These are phyloP conservation scores for Thyridium curvatum DNA, from an alignment of 2,329 filamentous ascomycete genomes.

Conservation along the genomic window DNA sequence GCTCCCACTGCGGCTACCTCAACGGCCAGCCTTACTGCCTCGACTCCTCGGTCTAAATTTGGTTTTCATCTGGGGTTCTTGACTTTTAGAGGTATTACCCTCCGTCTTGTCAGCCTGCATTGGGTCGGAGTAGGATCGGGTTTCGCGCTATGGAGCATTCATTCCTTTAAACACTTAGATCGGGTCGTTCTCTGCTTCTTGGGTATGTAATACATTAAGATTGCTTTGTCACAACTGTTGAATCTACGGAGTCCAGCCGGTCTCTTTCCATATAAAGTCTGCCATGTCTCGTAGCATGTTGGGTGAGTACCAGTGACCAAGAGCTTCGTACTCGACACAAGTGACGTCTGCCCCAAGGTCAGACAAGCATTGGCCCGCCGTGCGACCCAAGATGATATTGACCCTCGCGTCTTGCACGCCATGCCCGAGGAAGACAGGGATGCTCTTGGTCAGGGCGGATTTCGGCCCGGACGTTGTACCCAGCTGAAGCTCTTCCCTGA, in stretches of 20 bases:
- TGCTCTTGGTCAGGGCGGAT: slow-evolving; percentile 10
- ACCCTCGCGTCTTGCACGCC: slow-evolving; percentile 35
- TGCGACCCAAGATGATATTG: slow-evolving; percentile 23
- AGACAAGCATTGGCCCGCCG: slow-evolving; percentile 23
- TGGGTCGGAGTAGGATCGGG: too few relatives aligned
- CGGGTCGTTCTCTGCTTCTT: too few relatives aligned
- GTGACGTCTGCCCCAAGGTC: slow-evolving; percentile 24
- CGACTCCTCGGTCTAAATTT: too few relatives aligned
- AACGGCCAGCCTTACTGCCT: slow-evolving; percentile 8
- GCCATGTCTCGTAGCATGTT: slow-evolving; percentile 32
- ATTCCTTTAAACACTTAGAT: too few relatives aligned
- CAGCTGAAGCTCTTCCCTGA: slow-evolving; percentile 14
- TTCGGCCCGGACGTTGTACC: neutral
- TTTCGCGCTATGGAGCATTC: too few relatives aligned
- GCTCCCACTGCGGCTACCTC: slow-evolving; percentile 6
- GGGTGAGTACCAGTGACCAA: slow-evolving; percentile 39
- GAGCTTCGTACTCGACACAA: slow-evolving; percentile 29
- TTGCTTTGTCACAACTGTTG: too few relatives aligned
- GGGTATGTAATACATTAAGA: too few relatives aligned
- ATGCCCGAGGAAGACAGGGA: slow-evolving; percentile 40
- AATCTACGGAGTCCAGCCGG: neutral
- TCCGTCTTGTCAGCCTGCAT: too few relatives aligned
- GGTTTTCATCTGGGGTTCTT: too few relatives aligned
- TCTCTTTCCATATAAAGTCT: slow-evolving; percentile 16
- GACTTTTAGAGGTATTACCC: too few relatives aligned